A percentile compares a stretch with the other conserved stretches of the same genome.
Evolutionary conservation across 2,329 filamentous ascomycete species (phyloP).

Genomic region (Fusarium lyarnte): DNA sequence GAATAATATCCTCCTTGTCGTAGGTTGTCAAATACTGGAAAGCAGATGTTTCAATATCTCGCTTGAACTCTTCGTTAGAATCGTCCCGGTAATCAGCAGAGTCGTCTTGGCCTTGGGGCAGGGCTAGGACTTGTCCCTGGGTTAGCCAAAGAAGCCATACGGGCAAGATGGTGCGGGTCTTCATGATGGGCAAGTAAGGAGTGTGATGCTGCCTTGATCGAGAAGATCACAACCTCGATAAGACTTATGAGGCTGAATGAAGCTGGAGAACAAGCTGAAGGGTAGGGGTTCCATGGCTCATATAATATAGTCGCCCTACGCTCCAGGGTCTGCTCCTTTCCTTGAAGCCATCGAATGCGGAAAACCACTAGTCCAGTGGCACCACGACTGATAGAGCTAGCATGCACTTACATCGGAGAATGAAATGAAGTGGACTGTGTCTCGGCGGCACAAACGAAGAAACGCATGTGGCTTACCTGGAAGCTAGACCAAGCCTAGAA

Average conservation of each 20-base stretch:
- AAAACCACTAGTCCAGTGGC: constrained; percentile 39
- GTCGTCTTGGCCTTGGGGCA: constrained; percentile 19
- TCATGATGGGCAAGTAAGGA: constrained; percentile 34
- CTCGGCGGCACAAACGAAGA: constrained; percentile 28
- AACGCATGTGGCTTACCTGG: constrained; percentile 37
- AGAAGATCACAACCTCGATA: constrained; percentile 18
- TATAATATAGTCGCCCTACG: constrained; percentile 34
- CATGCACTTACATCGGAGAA: constrained; percentile 29
- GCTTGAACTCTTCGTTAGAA: constrained; percentile 29
- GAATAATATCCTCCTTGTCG: constrained; percentile 41
- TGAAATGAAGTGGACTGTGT: constrained; percentile 39
- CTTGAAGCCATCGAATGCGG: constrained; percentile 27
- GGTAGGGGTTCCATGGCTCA: constrained; percentile 29
- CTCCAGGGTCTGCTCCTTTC: constrained; percentile 15
- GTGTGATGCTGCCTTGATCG: constrained; percentile 2
- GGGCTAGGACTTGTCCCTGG: constrained; percentile 35
- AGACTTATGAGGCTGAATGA: constrained; percentile 14
- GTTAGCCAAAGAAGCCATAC: constrained; percentile 44
- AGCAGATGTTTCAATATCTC: constrained; percentile 33
- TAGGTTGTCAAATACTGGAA: constrained; percentile 40
- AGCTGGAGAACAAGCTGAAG: background rate
- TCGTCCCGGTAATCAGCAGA: constrained; percentile 7
- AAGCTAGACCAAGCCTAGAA: constrained; percentile 29
- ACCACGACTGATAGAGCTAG: constrained; percentile 34
- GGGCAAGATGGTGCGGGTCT: constrained; percentile 32